Base-by-base conservation (phyloP, 352 stramenopile genomes). In the Ophiocytium majus region DNA sequence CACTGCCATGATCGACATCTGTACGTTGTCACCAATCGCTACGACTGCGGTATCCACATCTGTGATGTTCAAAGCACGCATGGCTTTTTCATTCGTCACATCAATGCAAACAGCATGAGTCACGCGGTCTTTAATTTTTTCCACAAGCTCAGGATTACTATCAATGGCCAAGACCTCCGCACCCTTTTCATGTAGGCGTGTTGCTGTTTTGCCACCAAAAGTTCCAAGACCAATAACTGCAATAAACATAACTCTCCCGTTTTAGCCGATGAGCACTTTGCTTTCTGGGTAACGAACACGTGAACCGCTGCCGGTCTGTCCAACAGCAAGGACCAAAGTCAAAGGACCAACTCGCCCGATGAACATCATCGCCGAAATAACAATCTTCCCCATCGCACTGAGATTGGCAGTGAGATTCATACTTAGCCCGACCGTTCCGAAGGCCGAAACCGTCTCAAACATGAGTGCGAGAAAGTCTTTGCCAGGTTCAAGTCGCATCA, bases 211-310 rank as follows among this genome's bases (percentile, higher is more conserved):
- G 28, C 19, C 57, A 28, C 57, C 57, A 71, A 71, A 71, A 23
- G 57, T 71, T 28, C 57, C 57, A 71, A 71, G 57, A 71, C 57
- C 57, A 28, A 71, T 71, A 71, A 71, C 57, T 71, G 57, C 57
- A 28, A 71, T 71, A 28, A 71, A 23, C 57, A 71, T 71, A 71
- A 23, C 23, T n/a, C n/a, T n/a, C n/a, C n/a, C n/a, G n/a, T n/a
- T 23, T 71, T 71, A 71, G 23, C 57, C 57, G 23, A 71, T 71
- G 57, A 71, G 57, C 28, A 71, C 57, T 71, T 71, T 71, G 19
- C 57, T 28, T 71, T 71, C 57, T 28, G 57, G 57, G 57, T 71
- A 71, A 23, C 28, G 19, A 71, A 71, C 57, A 23, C 28, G 23
- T 23, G 23, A 23, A 23, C 19, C 19, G 28, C 23, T 23, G 28